Evolutionary conservation across 176 grass and related monocot species (phyloP).

Genomic region (Rhynchospora tenuis): DNA sequence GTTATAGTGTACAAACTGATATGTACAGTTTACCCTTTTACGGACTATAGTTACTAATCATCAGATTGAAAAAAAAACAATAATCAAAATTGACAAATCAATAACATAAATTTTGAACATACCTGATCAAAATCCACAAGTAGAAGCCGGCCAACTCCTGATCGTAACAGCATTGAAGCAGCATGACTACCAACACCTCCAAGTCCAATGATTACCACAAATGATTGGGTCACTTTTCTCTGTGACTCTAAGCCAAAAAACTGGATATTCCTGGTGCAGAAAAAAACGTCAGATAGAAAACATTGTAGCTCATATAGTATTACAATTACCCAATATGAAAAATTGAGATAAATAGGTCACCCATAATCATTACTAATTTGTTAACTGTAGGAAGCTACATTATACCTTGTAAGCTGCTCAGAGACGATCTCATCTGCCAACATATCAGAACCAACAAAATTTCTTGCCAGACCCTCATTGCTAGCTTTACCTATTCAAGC

Average conservation of each 20-base stretch:
- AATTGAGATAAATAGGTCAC: neutral
- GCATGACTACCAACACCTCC: slow-evolving; percentile 97
- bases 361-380: neutral
- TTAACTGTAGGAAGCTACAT: neutral
- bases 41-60: slow-evolving; percentile 11
- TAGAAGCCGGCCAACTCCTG: slow-evolving; percentile 71
- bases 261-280: slow-evolving; percentile 70
- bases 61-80: neutral
- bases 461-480: neutral
- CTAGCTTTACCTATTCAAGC: slow-evolving; percentile 23
- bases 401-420: slow-evolving; percentile 89
- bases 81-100: neutral
- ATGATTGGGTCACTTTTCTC: slow-evolving; percentile 72
- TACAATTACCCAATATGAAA: neutral
- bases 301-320: neutral
- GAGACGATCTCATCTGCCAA: slow-evolving; percentile 84
- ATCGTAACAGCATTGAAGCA: slow-evolving; percentile 90
- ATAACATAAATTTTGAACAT: neutral
- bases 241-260: slow-evolving; percentile 89
- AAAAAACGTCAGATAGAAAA: slow-evolving; percentile 8
- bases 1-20: neutral
- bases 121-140: slow-evolving; percentile 99
- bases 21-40: neutral
- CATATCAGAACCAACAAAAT: slow-evolving; percentile 39
- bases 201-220: slow-evolving; percentile 79